Evolutionary conservation across 192 early-diverging fungal species (phyloP), one percentile per base, ranked within the genome.

Genomic region (Podila epigama): DNA sequence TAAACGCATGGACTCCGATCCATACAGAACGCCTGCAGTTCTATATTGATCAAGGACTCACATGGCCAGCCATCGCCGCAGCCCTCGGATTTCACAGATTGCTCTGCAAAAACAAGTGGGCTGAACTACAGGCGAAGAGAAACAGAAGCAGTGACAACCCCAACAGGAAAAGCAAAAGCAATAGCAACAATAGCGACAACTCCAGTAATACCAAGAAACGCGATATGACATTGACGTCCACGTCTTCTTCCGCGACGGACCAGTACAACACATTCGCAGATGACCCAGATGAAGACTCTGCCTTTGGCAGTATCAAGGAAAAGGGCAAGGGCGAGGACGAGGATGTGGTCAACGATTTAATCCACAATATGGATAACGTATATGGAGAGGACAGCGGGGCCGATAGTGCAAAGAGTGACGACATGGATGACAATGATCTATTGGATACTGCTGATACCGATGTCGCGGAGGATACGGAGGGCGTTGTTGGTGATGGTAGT

Each of bases 21-120:
- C 29, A 57, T 12, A 11, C 32, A 1, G 66, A 77, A 0, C 48
- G 62, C 31, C 66, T 77, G 8, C 53, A 53, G 11, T 68, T 68
- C 40, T 77, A 44, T 25, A 54, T 77, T 13, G 25, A 63, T 0
- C 73, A 77, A 31, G 73, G 73, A 22, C 9, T 77, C 0, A 6
- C 66, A 0, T 77, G 73, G 73, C 25, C 60, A 5, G 22, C 29
- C 5, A 68, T 77, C 22, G 41, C 53, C 20, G 34, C 18, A 0
- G 48, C 51, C 1, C 36, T 77, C 16, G 73, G 73, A 2, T 34
- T 77, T 18, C 52, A 68, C 61, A 42, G 65, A 18, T 18, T 41
- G 13, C 16, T 60, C 7, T 77, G 73, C 42, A 51, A 53, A 35
- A 32, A 64, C 28, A 68, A 64, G 40, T 77, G 44, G 44, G 60